Conservation (phyloP, 2,329 filamentous ascomycete species). For the Bipolaris sorokiniana region DNA sequence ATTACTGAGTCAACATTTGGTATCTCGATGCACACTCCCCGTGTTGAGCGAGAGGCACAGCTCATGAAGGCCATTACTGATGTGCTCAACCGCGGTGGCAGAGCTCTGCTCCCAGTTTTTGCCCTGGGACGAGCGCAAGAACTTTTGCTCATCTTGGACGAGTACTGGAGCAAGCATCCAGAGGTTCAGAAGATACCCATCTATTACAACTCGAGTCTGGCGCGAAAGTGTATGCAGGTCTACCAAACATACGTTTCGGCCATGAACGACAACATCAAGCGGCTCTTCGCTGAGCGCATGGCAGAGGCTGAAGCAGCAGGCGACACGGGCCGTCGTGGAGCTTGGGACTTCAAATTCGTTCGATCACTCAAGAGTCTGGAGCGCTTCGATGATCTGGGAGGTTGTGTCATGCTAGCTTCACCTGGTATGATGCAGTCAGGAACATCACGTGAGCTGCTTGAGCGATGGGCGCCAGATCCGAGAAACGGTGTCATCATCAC, state of each 20-base stretch:
- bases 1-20: conserved; percentile 98
- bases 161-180: conserved; percentile 91
- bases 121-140: conserved; percentile 94
- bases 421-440: conserved; percentile 99
- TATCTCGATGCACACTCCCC: conserved; percentile 89
- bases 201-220: conserved; percentile 95
- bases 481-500: conserved; percentile 99
- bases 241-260: conserved; percentile 98
- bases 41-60: conserved; percentile 87
- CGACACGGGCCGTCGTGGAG: conserved; percentile 76
- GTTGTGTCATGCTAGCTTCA: conserved; percentile 95
- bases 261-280: conserved; percentile 99
- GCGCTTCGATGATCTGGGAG: conserved; percentile 92
- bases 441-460: conserved; percentile 87
- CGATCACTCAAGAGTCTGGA: conserved; percentile 91
- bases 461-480: conserved; percentile 94
- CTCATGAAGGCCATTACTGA: conserved; percentile 95
- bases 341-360: conserved; percentile 97
- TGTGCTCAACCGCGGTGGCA: conserved; percentile 87
- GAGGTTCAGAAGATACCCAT: conserved; percentile 92
- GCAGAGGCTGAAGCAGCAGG: conserved; percentile 84
- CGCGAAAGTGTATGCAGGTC: conserved; percentile 96
- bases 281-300: conserved; percentile 90
- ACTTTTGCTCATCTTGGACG: conserved; percentile 89
- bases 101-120: conserved; percentile 93